Evolutionary conservation across 108 stramenopile species (phyloP).

Genomic region (Cyclotella kingstonii): DNA sequence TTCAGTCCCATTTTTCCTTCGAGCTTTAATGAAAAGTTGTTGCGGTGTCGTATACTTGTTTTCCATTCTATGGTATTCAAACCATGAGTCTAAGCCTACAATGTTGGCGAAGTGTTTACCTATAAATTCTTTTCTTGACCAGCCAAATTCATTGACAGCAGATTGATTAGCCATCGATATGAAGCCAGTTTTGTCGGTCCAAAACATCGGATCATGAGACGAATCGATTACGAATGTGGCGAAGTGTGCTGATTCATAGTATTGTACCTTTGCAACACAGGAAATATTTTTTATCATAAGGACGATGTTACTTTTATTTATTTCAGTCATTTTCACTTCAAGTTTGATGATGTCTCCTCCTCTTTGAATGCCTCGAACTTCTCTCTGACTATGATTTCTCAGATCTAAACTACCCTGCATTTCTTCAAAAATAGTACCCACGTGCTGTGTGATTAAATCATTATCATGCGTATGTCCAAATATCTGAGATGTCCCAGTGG

Average conservation of each 20-base stretch:
- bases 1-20: neutral
- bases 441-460: neutral
- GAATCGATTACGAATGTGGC: constrained; percentile 7
- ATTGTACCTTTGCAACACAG: neutral
- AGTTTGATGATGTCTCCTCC: neutral
- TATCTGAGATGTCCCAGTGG: neutral
- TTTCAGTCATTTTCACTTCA: neutral
- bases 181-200: constrained; percentile 1
- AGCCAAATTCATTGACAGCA: constrained; percentile 20
- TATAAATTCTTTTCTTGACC: constrained; percentile 9
- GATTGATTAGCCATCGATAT: constrained; percentile 11
- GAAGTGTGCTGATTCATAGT: neutral
- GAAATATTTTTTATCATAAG: constrained; percentile 3
- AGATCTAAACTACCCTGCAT: neutral
- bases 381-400: neutral
- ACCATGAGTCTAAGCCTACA: neutral
- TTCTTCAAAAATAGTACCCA: neutral
- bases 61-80: constrained; percentile 5
- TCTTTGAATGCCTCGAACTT: neutral
- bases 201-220: constrained; percentile 24
- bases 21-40: neutral
- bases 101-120: constrained; percentile 21
- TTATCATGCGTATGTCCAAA: neutral
- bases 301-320: neutral
- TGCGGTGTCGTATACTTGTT: neutral